Base-by-base conservation (phyloP, 805 yeast genomes). In the Zygosaccharomyces pseudorouxii region DNA sequence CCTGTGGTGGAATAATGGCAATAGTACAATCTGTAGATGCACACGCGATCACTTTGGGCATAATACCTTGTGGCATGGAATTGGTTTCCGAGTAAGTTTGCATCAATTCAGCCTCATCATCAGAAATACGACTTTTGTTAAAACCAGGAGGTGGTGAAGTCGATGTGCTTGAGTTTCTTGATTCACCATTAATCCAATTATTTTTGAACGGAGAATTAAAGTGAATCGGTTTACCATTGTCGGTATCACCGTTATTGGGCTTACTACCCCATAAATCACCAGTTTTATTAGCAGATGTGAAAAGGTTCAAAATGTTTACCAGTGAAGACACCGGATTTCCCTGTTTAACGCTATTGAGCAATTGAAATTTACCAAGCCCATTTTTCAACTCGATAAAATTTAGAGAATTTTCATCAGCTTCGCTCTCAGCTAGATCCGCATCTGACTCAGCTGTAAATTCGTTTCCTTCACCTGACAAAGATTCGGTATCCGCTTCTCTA, bases 281-380 rank as follows among this genome's bases (percentile, higher is more conserved):
- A 5, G 44, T 42, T 7, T 20, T 37, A 31, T 46, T 42, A 10
- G 45, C 39, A 4, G 53, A 45, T 0, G 86, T 79, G 63, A 92
- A 85, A 22, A 93, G 71, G 30, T 88, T 84, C 46, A 92, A 68
- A 1, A 93, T 87, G 43, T 87, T 81, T 38, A 89, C 80, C 48
- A 92, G 70, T 0, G 97, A 88, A 0, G 96, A 85, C 19, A 92
- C 70, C 0, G 97, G 95, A 11, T 92, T 73, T 0, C 97, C 96
- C 33, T 86, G 78, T 56, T 85, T 86, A 41, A 89, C 85, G 48
- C 82, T 89, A 56, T 89, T 89, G 40, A 89, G 69, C 23, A 88
- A 64, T 57, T 87, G 95, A 60, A 84, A 89, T 39, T 76, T 73
- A 22, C 67, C 65, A 8, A 58, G 31, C 3, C 62, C 62, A 39